Conservation (phyloP, 805 yeast genomes). For the Zygotorulaspora florentina region DNA sequence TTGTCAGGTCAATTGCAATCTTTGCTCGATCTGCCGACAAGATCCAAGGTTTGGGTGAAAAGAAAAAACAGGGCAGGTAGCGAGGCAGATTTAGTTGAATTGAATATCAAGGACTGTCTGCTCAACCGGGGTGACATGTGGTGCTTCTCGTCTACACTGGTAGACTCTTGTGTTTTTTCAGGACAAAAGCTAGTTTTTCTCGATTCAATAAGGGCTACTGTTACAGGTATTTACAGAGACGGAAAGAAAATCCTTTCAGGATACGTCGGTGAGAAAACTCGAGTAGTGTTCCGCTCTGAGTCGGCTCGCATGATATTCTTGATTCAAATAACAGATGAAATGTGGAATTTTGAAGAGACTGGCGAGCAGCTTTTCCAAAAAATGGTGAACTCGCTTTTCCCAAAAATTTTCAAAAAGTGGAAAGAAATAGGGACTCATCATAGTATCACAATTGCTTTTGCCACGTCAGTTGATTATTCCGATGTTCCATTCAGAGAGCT, state of each 20-base stretch:
- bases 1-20: conserved; percentile 56
- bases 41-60: conserved; percentile 61
- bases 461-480: conserved; percentile 60
- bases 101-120: conserved; percentile 73
- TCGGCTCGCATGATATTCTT: conserved; percentile 79
- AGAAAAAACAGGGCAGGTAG: conserved; percentile 43
- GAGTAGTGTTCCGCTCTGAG: conserved; percentile 83
- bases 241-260: conserved; percentile 74
- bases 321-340: conserved; percentile 86
- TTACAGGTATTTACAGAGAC: conserved; percentile 56
- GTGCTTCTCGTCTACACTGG: conserved; percentile 62
- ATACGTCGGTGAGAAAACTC: conserved; percentile 68
- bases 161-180: conserved; percentile 59
- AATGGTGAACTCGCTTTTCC: conserved; percentile 86
- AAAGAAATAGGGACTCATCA: conserved; percentile 83
- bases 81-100: conserved; percentile 79
- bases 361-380: conserved; percentile 94
- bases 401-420: conserved; percentile 86
- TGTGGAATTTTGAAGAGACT: conserved; percentile 97
- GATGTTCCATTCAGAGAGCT: conserved; percentile 51
- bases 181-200: conserved; percentile 63
- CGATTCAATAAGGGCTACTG: conserved; percentile 57
- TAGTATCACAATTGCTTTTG: conserved; percentile 84
- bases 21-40: conserved; percentile 58
- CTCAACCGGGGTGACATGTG: conserved; percentile 92